Percentiles rank a stretch among this genome's conserved stretches.
These are phyloP conservation scores for Rutstroemia sydowiana DNA, from an alignment of 2,329 filamentous ascomycete genomes.

Conservation along the genomic window DNA sequence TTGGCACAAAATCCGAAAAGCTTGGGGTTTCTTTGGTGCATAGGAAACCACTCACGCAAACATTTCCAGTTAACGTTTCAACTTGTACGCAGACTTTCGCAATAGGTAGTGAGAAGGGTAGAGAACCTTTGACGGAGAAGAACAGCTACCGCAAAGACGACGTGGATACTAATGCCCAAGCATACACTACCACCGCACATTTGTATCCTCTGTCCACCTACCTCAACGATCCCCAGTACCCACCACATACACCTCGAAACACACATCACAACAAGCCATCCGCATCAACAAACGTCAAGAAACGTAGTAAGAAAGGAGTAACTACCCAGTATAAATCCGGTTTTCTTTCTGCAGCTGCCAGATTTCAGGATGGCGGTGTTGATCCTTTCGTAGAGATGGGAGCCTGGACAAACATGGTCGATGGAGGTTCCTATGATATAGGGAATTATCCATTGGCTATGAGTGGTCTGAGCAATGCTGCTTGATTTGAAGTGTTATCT, in stretches of 20 bases:
- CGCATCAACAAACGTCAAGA: conserved; percentile 10
- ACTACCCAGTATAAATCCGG: conserved; percentile 14
- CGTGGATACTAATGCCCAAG: background rate
- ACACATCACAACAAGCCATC: background rate
- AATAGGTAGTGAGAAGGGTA: background rate
- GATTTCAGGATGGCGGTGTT: conserved; percentile 9
- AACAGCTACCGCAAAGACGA: background rate
- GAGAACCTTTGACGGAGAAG: background rate
- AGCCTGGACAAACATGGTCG: conserved; percentile 11
- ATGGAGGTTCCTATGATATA: background rate
- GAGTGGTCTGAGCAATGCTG: conserved; percentile 11
- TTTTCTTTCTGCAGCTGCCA: conserved; percentile 5
- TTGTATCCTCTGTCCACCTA: background rate
- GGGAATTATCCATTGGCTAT: conserved; percentile 12
- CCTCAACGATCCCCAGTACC: background rate
- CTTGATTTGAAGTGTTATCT: too few species aligned
- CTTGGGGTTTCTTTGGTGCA: conserved; percentile 14
- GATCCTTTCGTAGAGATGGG: conserved; percentile 14
- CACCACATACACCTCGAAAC: background rate
- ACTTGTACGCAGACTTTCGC: background rate
- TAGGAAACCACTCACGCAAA: background rate
- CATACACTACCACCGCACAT: background rate
- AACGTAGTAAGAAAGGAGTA: conserved; percentile 17
- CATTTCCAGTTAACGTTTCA: background rate
- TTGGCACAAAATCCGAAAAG: background rate